phyloP scores from a whole-genome alignment of 2,329 filamentous ascomycete genomes.

The Xylariaceae sp. region DNA sequence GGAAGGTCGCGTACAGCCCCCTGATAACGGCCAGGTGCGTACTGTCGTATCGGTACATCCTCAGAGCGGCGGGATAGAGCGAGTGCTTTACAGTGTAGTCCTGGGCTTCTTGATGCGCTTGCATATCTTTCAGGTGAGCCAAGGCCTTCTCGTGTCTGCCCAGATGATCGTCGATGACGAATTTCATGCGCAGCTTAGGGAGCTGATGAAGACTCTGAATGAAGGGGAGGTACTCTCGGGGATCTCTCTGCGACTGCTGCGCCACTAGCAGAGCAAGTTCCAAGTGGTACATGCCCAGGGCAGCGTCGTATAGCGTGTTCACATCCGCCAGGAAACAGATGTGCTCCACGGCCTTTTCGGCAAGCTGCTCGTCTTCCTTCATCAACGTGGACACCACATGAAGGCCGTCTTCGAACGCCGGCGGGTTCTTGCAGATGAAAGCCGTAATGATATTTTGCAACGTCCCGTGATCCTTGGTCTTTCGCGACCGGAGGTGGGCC shows the following conservation, averaged over 20 bases:
- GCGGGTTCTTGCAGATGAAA: conserved; percentile 87
- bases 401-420: conserved; percentile 82
- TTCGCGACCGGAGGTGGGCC: conserved; percentile 55
- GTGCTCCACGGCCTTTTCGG: conserved; percentile 87
- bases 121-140: conserved; percentile 64
- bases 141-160: conserved; percentile 72
- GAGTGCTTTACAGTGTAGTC: conserved; percentile 72
- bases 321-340: conserved; percentile 97
- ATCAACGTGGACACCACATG: conserved; percentile 70
- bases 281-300: conserved; percentile 85
- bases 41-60: conserved; percentile 77
- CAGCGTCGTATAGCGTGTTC: conserved; percentile 84
- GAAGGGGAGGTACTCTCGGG: conserved; percentile 91
- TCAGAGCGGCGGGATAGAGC: conserved; percentile 72
- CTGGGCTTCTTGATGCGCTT: conserved; percentile 71
- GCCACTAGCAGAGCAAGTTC: conserved; percentile 86
- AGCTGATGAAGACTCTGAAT: conserved; percentile 80
- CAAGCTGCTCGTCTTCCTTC: conserved; percentile 62
- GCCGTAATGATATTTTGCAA: conserved; percentile 92
- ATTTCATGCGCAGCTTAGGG: conserved; percentile 63
- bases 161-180: conserved; percentile 85
- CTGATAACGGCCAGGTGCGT: conserved; percentile 63
- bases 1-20: conserved; percentile 69
- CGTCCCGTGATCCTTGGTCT: conserved; percentile 47
- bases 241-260: conserved; percentile 93